Conservation (phyloP, 345 rosid genomes). For the Hypericum androsaemum region DNA sequence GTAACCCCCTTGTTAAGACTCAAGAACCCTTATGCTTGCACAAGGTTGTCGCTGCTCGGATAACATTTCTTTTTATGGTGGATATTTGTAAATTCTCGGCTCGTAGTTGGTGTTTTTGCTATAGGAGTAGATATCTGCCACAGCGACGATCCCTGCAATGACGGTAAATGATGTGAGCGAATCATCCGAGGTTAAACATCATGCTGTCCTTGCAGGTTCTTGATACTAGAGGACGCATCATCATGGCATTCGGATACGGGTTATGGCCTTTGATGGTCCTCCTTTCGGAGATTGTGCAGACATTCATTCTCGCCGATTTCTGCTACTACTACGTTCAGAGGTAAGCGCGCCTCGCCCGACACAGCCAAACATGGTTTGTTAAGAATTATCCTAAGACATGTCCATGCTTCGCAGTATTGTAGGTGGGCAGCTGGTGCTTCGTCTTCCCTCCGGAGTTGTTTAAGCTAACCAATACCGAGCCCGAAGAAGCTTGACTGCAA, state of each 20-base stretch:
- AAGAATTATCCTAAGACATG: not conserved
- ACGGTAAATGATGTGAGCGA: too few species aligned
- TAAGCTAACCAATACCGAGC: conserved; percentile 1
- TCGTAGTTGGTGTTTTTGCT: too few species aligned
- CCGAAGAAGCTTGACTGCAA: too few species aligned
- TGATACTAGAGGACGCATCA: conserved; percentile 17
- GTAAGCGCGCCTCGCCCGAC: not conserved
- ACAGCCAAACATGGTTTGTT: not conserved
- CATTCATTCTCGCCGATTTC: conserved; percentile 25
- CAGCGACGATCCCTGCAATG: too few species aligned
- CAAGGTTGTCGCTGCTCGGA: too few species aligned
- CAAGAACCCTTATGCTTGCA: too few species aligned
- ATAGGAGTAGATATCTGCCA: too few species aligned
- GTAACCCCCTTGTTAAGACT: too few species aligned
- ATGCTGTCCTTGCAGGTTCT: conserved; percentile 8
- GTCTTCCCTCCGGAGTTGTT: conserved; percentile 28
- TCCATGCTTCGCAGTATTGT: conserved; percentile 12
- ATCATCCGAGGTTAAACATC: too few species aligned
- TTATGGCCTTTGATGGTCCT: conserved; percentile 22
- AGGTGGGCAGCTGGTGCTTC: conserved; percentile 22
- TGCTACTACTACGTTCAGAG: conserved; percentile 25
- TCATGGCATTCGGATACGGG: conserved; percentile 20
- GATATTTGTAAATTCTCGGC: too few species aligned
- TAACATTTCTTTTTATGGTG: too few species aligned
- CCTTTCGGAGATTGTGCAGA: conserved; percentile 21